Base-by-base conservation (phyloP, 179 eudicot genomes). In the Spergularia azorica region DNA sequence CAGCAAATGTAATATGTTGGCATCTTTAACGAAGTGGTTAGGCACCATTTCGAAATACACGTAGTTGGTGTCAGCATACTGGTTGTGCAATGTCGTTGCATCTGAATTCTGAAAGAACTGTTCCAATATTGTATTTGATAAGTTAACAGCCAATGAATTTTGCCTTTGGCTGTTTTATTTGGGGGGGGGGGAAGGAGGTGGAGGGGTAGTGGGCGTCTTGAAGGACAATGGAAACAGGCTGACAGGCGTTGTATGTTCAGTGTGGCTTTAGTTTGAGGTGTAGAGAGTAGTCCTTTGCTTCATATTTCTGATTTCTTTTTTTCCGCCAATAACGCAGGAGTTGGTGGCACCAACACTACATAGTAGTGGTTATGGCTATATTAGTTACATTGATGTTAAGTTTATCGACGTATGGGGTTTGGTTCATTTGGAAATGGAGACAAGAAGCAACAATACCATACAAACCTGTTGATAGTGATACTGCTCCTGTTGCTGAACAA, bases 281-380 rank as follows among this genome's bases (percentile, higher is more conserved):
- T 36, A 38, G 18, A 5, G 20, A 18, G 43, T 71, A 6, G 46
- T 20, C 9, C 9, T 70, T 39, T 7, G n/a, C 11, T 51, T 59
- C 67, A 16, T 59, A 39, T 73, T 52, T 5, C 48, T 41, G 48
- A 7, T 74, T 66, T 11, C n/a, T 76, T n/a, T n/a, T 79, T 12
- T 75, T 26, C 32, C 32, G 32, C 72, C 15, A 56, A 80, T 71
- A 68, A 61, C 71, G 74, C 96, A 95, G 97, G 89, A 82, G 84
- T 17, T 90, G 94, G 97, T 85, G 91, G 97, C 86, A 86, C 71
- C 87, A 79, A 70, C 92, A 89, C 67, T 83, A 90, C 85, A 60
- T 88, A 77, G 83, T 76, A 32, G 79, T 91, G 32, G 81, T 91
- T 11, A 81, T 86, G 84, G 82, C 82, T 18, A 61, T 89, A 58